Evolutionary conservation across 257 asterid species (phyloP).

Genomic region (Solanum raphanifolium): DNA sequence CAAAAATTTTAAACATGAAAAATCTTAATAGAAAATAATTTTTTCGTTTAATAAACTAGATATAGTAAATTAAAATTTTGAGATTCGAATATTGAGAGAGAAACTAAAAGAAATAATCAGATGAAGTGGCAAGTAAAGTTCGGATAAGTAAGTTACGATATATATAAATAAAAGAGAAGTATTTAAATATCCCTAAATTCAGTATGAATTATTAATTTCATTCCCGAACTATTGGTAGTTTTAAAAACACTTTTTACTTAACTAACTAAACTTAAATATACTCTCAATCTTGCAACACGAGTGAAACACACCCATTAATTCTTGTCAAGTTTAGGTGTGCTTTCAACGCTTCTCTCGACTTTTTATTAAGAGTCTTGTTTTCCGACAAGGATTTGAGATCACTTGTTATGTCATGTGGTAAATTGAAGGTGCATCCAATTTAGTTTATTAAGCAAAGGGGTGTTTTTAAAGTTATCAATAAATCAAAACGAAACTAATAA

Average conservation of each 20-base stretch:
- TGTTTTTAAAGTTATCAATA: too few relatives aligned
- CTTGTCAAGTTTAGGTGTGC: neutral
- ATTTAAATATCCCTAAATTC: too few relatives aligned
- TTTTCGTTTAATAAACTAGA: neutral
- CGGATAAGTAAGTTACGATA: neutral
- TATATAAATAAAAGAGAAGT: neutral
- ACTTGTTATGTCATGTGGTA: accelerated
- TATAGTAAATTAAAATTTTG: neutral
- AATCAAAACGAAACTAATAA: too few relatives aligned
- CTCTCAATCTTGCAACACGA: neutral
- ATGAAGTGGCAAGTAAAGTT: neutral
- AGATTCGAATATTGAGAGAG: neutral
- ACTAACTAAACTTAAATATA: too few relatives aligned
- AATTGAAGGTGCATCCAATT: accelerated
- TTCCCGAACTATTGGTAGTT: too few relatives aligned
- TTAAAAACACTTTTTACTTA: too few relatives aligned
- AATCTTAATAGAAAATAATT: neutral
- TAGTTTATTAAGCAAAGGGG: accelerated
- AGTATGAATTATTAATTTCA: too few relatives aligned
- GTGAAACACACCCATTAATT: neutral
- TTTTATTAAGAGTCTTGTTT: neutral
- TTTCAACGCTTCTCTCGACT: too few relatives aligned
- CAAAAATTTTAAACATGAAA: too few relatives aligned
- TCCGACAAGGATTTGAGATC: neutral
- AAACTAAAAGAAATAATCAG: neutral